These are phyloP conservation scores for Penicillium cinerascens DNA, from an alignment of 495 filamentous ascomycete species.

Conservation along the genomic window DNA sequence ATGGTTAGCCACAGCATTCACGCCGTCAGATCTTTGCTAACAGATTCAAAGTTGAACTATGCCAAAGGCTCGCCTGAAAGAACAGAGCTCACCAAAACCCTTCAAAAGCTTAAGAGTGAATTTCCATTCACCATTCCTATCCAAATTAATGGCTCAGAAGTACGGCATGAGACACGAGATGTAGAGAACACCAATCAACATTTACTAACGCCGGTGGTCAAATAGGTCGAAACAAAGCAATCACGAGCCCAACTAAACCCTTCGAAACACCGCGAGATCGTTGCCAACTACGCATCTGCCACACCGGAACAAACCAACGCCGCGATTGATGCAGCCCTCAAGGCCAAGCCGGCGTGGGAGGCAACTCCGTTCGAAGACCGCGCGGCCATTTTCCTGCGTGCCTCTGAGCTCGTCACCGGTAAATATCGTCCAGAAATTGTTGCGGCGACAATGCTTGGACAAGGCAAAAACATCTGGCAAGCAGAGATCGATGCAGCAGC, in stretches of 20 bases:
- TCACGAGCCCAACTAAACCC: conserved; percentile 61
- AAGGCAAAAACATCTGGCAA: conserved; percentile 96
- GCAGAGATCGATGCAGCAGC: conserved; percentile 93
- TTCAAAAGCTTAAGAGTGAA: conserved; percentile 25
- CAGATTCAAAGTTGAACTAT: conserved; percentile 20
- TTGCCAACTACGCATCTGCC: conserved; percentile 74
- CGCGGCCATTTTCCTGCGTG: conserved; percentile 87
- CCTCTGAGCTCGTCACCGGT: conserved; percentile 75
- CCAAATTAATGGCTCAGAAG: conserved; percentile 25
- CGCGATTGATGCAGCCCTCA: conserved; percentile 76
- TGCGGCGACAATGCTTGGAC: conserved; percentile 88
- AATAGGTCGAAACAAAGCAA: conserved; percentile 18
- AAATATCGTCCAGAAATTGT: conserved; percentile 92
- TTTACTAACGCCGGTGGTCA: neutral
- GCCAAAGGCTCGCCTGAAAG: conserved; percentile 29
- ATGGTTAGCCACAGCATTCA: conserved; percentile 6
- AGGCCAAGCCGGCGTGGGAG: conserved; percentile 79
- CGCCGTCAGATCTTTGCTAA: neutral
- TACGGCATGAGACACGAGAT: conserved; percentile 3
- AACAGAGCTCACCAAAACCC: conserved; percentile 22
- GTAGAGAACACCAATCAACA: neutral
- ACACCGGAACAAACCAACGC: conserved; percentile 60
- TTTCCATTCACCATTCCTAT: conserved; percentile 29
- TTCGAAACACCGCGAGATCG: conserved; percentile 58
- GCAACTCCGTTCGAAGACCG: conserved; percentile 77